phyloP scores from a whole-genome alignment of 192 early-diverging fungal species.

The Chytriomyces hyalinus region DNA sequence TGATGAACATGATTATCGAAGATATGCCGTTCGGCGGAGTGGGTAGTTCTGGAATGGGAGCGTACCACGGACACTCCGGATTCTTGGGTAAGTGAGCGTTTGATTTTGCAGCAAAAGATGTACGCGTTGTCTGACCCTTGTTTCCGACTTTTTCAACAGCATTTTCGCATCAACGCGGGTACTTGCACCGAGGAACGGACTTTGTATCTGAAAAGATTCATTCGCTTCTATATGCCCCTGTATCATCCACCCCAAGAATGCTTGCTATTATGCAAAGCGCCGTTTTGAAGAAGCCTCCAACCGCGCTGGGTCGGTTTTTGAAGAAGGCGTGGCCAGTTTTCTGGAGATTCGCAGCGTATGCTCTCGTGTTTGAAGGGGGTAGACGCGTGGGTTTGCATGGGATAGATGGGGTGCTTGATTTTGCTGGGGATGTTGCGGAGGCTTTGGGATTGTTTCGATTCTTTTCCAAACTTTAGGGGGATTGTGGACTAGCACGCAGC shows the following conservation, averaged over 20 bases:
- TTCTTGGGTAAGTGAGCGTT: constrained; percentile 6
- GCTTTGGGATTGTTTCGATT: too few species aligned
- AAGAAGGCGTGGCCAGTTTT: not conserved
- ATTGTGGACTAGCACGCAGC: too few species aligned
- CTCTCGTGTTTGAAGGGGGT: constrained; percentile 5
- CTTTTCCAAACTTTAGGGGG: too few species aligned
- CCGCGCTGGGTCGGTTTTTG: not conserved
- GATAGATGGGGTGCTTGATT: not conserved
- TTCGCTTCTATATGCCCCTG: not conserved
- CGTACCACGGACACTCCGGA: constrained; percentile 4
- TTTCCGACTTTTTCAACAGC: not conserved
- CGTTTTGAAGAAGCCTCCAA: not conserved
- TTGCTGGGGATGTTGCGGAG: too few species aligned
- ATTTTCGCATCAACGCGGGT: constrained; percentile 17
- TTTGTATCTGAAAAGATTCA: constrained; percentile 17
- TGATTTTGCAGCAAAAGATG: not conserved
- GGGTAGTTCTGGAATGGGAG: constrained; percentile 86
- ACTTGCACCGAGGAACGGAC: not conserved
- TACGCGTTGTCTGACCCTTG: too few species aligned
- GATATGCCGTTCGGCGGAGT: constrained; percentile 86
- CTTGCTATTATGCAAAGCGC: not conserved
- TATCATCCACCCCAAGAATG: not conserved
- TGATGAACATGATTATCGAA: constrained; percentile 62
- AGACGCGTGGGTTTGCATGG: not conserved
- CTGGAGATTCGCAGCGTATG: not conserved